Conservation (phyloP, 2,329 filamentous ascomycete species). For the Hymenoscyphus linearis region DNA sequence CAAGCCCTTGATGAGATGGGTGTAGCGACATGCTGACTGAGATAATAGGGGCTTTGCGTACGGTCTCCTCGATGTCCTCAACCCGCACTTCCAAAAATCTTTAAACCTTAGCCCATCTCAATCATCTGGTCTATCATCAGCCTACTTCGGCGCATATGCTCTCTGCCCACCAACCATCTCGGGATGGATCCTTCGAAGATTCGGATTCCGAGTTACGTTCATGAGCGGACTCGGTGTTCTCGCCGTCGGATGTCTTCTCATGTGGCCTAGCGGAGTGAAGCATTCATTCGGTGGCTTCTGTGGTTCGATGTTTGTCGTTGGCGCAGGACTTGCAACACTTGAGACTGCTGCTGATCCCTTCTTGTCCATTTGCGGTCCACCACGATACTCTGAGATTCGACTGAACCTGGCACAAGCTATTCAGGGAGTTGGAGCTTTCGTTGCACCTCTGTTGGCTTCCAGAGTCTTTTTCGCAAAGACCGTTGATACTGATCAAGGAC, state of each 20-base stretch:
- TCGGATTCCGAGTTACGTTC: constrained; percentile 60
- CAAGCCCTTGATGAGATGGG: background rate
- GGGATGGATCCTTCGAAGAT: constrained; percentile 61
- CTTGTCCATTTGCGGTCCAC: constrained; percentile 53
- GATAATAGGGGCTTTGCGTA: constrained; percentile 37
- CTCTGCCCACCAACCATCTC: constrained; percentile 62
- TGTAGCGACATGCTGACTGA: background rate
- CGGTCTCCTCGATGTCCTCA: constrained; percentile 40
- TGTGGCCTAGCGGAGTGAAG: constrained; percentile 51
- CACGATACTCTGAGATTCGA: constrained; percentile 66
- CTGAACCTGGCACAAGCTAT: constrained; percentile 74
- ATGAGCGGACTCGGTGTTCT: constrained; percentile 65
- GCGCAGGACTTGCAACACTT: constrained; percentile 66
- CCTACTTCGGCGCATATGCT: constrained; percentile 53
- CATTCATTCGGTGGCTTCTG: constrained; percentile 71
- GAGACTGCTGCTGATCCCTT: constrained; percentile 71
- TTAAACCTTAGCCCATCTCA: constrained; percentile 33
- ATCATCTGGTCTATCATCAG: constrained; percentile 25
- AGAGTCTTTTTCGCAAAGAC: constrained; percentile 68
- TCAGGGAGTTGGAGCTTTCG: constrained; percentile 68
- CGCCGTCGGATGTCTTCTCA: constrained; percentile 53
- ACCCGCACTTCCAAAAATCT: constrained; percentile 38
- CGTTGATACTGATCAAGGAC: constrained; percentile 39
- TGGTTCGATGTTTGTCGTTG: constrained; percentile 66
- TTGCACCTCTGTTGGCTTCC: constrained; percentile 67